Base-by-base conservation (phyloP, 139 green algal genomes). In the Chlorella sp. region DNA sequence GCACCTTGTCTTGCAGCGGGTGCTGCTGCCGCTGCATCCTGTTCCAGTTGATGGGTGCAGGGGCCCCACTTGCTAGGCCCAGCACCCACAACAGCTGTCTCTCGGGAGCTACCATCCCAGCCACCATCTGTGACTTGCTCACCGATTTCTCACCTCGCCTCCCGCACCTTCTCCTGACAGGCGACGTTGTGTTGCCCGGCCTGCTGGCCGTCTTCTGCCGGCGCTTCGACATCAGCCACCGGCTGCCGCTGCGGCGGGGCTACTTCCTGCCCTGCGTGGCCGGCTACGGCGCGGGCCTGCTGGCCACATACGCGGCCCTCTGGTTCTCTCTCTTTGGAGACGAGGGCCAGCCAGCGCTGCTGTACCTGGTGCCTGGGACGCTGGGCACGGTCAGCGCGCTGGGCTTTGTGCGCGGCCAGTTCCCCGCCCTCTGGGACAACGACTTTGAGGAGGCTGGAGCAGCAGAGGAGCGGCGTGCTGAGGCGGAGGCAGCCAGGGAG, bases 361-460 rank as follows among this genome's bases (percentile, higher is more conserved):
- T 99, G 51, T 99, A 99, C 74, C 75, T 99, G 21, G 94, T 98
- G 25, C 97, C 97, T 1, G 96, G 91, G 84, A 98, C 93, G 30
- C 86, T 99, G 9, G 93, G 92, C 2, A 85, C 84, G 2, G 74
- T 94, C 30, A n/a, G 90, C 76, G 34, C 85, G 18, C 73, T 94
- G 47, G 89, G 81, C 28, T 74, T 56, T 65, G 57, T 21, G 32
- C 79, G 94, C 1, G 89, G 90, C 18, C 84, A 98, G 64, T 65
- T 97, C 17, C 6, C 18, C 26, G n/a, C 76, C 16, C 89, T 96
- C 83, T 93, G 89, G 91, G 7, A 25, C 13, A 60, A 74, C 20
- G 65, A 89, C 67, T 55, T 85, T 41, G 71, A 86, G 1, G 34
- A 23, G 47, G 21, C 47, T 12, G 55, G 17, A 34, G 47, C 65